Conservation (phyloP, 495 filamentous ascomycete genomes). For the Pseudomonodictys pantanalensis region DNA sequence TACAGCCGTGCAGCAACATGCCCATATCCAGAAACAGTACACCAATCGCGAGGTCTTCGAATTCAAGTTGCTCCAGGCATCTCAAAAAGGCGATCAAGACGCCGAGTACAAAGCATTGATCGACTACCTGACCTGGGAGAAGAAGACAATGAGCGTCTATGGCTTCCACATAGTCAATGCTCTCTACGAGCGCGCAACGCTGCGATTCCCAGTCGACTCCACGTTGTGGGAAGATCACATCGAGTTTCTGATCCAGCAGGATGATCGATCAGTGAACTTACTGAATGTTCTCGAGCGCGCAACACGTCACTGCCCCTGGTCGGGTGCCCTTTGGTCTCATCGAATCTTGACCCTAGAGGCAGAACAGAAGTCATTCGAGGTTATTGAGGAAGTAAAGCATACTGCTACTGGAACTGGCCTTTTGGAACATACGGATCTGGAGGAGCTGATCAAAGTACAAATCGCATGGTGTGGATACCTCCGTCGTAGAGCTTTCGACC, state of each 20-base stretch:
- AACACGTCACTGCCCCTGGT: conserved; percentile 88
- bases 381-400: conserved; percentile 86
- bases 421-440: conserved; percentile 71
- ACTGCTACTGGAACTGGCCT: conserved; percentile 79
- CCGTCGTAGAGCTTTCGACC: conserved; percentile 72
- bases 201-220: conserved; percentile 68
- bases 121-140: conserved; percentile 85
- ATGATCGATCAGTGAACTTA: conserved; percentile 33
- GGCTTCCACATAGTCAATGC: conserved; percentile 65
- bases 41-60: conserved; percentile 69
- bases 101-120: conserved; percentile 57
- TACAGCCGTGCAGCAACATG: conserved; percentile 60
- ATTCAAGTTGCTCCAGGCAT: conserved; percentile 59
- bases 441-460: conserved; percentile 83
- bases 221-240: conserved; percentile 77
- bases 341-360: conserved; percentile 80
- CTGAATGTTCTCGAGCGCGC: conserved; percentile 65
- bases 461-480: conserved; percentile 91
- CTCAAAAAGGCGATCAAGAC: conserved; percentile 55
- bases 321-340: conserved; percentile 83
- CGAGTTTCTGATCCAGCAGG: conserved; percentile 62
- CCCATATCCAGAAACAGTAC: conserved; percentile 68
- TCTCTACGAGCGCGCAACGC: conserved; percentile 70
- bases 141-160: conserved; percentile 50
- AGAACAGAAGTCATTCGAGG: conserved; percentile 67